Evolutionary conservation across 2,329 filamentous ascomycete genomes (phyloP).

Genomic region (Cucurbitaria berberidis): DNA sequence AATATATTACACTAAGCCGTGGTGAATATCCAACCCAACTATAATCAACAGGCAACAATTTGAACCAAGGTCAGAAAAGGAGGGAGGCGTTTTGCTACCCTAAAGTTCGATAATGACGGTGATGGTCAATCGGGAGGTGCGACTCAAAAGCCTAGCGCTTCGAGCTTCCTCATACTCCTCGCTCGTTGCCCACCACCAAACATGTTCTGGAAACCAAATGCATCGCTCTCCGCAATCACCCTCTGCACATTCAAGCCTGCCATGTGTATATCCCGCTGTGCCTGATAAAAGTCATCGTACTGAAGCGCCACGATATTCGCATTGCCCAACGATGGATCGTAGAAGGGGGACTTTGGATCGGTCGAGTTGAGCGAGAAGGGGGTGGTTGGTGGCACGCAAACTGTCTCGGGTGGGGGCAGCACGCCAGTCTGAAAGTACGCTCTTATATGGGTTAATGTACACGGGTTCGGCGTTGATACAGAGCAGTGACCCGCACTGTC

Average conservation of each 20-base stretch:
- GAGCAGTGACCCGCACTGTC: slow-evolving; percentile 56
- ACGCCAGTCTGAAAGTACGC: slow-evolving; percentile 51
- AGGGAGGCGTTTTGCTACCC: background rate
- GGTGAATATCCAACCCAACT: background rate
- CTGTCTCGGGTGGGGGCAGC: slow-evolving; percentile 54
- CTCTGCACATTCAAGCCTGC: slow-evolving; percentile 6
- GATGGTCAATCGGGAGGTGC: background rate
- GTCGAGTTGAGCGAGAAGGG: slow-evolving; percentile 48
- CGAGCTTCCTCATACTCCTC: background rate
- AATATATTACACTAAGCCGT: too few relatives aligned
- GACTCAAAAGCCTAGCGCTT: background rate
- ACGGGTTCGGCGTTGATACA: slow-evolving; percentile 43
- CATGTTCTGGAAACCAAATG: slow-evolving; percentile 13
- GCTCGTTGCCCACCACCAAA: slow-evolving; percentile 5
- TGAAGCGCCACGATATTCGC: background rate
- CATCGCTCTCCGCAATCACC: slow-evolving; percentile 6
- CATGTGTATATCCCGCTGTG: slow-evolving; percentile 1
- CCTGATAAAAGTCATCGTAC: background rate
- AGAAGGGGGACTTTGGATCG: slow-evolving; percentile 38
- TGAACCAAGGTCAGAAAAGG: background rate
- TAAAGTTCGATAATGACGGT: background rate
- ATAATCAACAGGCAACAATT: background rate
- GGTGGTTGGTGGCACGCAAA: slow-evolving; percentile 51
- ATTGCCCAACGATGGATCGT: slow-evolving; percentile 19
- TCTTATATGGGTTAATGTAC: slow-evolving; percentile 41